Evolutionary conservation across 192 early-diverging fungal genomes (phyloP).

Genomic region (Gryganskiella cystojenkinii): DNA sequence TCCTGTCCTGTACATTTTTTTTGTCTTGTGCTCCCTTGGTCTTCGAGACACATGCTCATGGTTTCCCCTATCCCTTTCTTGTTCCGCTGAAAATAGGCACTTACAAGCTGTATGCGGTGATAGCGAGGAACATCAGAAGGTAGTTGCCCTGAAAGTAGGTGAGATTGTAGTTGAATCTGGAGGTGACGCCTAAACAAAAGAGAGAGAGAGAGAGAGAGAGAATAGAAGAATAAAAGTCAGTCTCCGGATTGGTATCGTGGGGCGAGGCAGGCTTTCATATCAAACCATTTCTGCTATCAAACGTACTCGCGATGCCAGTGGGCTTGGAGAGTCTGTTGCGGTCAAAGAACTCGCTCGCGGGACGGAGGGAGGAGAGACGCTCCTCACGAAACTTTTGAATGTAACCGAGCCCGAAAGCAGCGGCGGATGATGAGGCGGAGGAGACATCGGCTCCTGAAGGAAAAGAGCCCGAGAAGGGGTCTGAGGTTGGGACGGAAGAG

Average conservation of each 20-base stretch:
- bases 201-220: conserved; percentile 7
- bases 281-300: too few species aligned
- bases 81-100: conserved; percentile 11
- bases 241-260: too few species aligned
- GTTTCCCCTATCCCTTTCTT: too few species aligned
- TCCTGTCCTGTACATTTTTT: too few species aligned
- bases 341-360: conserved; percentile 67
- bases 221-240: background rate
- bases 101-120: conserved; percentile 67
- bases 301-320: conserved; percentile 49
- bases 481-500: conserved; percentile 28
- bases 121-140: conserved; percentile 63
- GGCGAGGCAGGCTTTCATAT: too few species aligned
- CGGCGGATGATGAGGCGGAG: conserved; percentile 28
- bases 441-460: conserved; percentile 31
- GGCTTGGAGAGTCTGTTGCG: conserved; percentile 63
- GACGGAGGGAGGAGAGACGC: conserved; percentile 60
- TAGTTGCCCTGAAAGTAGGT: conserved; percentile 71
- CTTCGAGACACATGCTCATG: too few species aligned
- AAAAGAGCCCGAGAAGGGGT: conserved; percentile 44
- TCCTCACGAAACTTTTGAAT: conserved; percentile 61
- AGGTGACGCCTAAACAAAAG: conserved; percentile 41
- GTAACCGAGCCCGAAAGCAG: conserved; percentile 54
- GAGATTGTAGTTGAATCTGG: conserved; percentile 65
- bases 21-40: too few species aligned